Conservation (phyloP, 495 filamentous ascomycete genomes). For the Trichoderma virens region DNA sequence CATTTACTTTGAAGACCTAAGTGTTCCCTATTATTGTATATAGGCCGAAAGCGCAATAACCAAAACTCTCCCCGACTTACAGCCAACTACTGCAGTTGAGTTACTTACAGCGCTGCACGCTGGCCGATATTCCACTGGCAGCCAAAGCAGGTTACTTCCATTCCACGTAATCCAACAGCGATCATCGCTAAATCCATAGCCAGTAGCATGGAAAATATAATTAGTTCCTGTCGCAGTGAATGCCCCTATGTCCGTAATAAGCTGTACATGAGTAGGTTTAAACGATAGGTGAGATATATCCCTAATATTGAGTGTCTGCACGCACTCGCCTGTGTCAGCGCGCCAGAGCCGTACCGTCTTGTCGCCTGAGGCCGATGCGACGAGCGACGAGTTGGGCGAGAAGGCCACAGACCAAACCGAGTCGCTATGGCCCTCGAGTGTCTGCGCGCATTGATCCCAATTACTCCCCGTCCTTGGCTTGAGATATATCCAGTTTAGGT, state of each 20-base stretch:
- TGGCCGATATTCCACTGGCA: neutral
- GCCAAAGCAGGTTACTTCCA: neutral
- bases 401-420: slow-evolving; percentile 12
- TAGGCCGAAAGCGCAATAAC: neutral
- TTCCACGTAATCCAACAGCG: neutral
- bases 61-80: neutral
- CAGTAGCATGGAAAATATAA: neutral
- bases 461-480: neutral
- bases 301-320: slow-evolving; percentile 14
- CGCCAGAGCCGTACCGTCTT: neutral
- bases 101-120: neutral
- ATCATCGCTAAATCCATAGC: neutral
- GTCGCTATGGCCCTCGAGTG: slow-evolving; percentile 15
- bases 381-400: neutral
- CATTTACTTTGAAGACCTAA: too few species aligned
- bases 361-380: slow-evolving; percentile 7
- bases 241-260: neutral
- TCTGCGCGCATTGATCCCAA: slow-evolving; percentile 11
- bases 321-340: neutral
- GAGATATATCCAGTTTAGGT: neutral
- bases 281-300: slow-evolving; percentile 11
- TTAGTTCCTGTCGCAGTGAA: neutral
- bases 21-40: too few species aligned
- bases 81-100: neutral
- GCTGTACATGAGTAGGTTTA: neutral